Evolutionary conservation across 176 grass and related monocot genomes (phyloP), one percentile per base, ranked within the genome.

Genomic region (Calamus simplicifolius): DNA sequence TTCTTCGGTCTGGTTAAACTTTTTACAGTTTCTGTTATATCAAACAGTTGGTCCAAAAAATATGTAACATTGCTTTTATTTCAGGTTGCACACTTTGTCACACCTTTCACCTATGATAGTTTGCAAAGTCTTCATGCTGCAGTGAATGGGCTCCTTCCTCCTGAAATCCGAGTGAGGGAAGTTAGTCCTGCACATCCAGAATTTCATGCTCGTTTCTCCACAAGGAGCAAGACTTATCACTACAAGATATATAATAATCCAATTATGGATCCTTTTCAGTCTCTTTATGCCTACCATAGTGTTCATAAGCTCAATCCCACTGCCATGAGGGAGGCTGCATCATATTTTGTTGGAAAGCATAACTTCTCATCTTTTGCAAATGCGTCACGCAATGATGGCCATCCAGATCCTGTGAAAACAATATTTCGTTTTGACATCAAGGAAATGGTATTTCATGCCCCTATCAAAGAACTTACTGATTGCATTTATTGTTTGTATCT

Each of bases 301-400:
- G 75, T 35, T 61, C 69, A 90, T 74, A 87, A 79, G 60, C 80
- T 96, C 69, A 87, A 82, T 79, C 72, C 80, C 61, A 62, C 71
- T 31, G 86, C 77, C 49, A 90, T 96, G 86, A 74, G 51, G 61
- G 72, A 96, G 61, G 91, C 91, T 87, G 86, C 86, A 15, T 52
- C 72, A 17, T 82, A 81, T 81, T 96, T 96, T 77, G 54, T 90
- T 69, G 91, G 91, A 67, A 79, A 62, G 62, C 91, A 96, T 67
- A 68, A 96, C 77, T 96, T 90, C 66, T 82, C 77, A 71, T 96
- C 91, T 64, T 96, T 96, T 59, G 83, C 86, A 48, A 96, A 90
- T 82, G 75, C 78, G 38, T 76, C 72, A 64, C 80, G 67, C 59
- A 84, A 85, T 63, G 91, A 96, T 69, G 65, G 83, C 67, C 55